A percentile compares a stretch with the other conserved stretches of the same genome.
Evolutionary conservation across 1,284 basidiomycete genomes (phyloP).

Genomic region (Marasmius sp.): DNA sequence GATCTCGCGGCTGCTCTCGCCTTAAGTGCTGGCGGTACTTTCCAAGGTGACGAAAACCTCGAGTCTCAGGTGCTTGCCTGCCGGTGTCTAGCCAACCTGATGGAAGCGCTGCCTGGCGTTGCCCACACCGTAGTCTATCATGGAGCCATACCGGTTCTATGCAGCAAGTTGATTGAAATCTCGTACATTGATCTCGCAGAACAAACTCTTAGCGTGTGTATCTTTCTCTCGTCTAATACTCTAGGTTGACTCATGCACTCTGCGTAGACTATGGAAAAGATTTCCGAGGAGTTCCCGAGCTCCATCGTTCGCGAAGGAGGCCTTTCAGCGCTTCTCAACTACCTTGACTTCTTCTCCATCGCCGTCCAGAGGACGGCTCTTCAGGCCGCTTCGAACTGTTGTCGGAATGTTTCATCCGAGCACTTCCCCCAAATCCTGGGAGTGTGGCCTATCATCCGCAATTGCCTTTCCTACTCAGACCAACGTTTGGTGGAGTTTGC

Average conservation of each 20-base stretch:
- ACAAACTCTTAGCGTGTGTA: conserved; percentile 90
- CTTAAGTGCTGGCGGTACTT: conserved; percentile 64
- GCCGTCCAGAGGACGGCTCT: conserved; percentile 94
- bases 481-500: conserved; percentile 93
- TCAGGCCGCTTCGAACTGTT: conserved; percentile 95
- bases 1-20: conserved; percentile 81
- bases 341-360: conserved; percentile 95
- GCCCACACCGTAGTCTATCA: conserved; percentile 94
- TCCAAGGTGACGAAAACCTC: conserved; percentile 81
- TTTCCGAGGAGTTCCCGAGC: conserved; percentile 93
- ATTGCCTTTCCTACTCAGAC: conserved; percentile 88
- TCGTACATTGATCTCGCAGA: conserved; percentile 96
- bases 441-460: conserved; percentile 90
- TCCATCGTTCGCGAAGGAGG: conserved; percentile 94
- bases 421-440: conserved; percentile 85
- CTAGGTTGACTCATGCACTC: conserved; percentile 15
- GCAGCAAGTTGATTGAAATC: conserved; percentile 93
- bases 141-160: conserved; percentile 91
- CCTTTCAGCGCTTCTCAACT: conserved; percentile 86
- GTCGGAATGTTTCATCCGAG: conserved; percentile 85
- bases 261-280: conserved; percentile 90
- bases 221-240: conserved; percentile 19
- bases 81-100: conserved; percentile 91
- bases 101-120: conserved; percentile 94
- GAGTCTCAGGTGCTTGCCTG: conserved; percentile 93